Evolutionary conservation across 163 green algal genomes (phyloP).

Genomic region (Scenedesmus sp.): DNA sequence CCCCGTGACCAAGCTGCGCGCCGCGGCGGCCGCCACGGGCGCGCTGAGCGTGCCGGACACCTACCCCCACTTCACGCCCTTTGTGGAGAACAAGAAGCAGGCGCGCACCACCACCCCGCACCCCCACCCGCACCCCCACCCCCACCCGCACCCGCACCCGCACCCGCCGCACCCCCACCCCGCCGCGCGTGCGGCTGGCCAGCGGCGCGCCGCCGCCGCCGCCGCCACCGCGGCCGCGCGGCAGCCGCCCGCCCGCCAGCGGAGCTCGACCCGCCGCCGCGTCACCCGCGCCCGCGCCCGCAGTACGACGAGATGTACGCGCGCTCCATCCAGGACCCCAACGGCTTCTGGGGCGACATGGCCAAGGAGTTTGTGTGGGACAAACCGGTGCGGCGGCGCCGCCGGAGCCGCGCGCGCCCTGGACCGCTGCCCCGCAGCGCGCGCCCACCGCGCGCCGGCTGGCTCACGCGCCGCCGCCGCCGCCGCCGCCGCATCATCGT

Average conservation of each 20-base stretch:
- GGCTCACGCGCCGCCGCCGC: background rate
- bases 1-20: constrained; percentile 21
- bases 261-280: no score
- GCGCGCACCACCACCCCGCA: background rate
- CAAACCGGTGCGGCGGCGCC: constrained; percentile 54
- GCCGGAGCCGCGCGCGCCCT: no score
- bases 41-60: constrained; percentile 10
- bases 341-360: constrained; percentile 86
- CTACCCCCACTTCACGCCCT: constrained; percentile 52
- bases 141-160: no score
- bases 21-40: constrained; percentile 4
- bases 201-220: no score
- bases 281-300: no score
- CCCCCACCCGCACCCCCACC: no score
- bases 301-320: constrained; percentile 88
- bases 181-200: no score
- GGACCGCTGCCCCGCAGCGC: no score
- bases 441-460: no score
- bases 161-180: no score
- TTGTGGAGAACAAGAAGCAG: constrained; percentile 46
- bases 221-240: no score
- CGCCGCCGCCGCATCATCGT: background rate
- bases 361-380: constrained; percentile 84
- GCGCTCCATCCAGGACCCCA: constrained; percentile 82
- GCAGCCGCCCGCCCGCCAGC: no score